Percentiles rank a stretch among this genome's conserved stretches.
Conservation (phyloP, 2,329 filamentous ascomycete genomes). For the Sclerotinia borealis region DNA sequence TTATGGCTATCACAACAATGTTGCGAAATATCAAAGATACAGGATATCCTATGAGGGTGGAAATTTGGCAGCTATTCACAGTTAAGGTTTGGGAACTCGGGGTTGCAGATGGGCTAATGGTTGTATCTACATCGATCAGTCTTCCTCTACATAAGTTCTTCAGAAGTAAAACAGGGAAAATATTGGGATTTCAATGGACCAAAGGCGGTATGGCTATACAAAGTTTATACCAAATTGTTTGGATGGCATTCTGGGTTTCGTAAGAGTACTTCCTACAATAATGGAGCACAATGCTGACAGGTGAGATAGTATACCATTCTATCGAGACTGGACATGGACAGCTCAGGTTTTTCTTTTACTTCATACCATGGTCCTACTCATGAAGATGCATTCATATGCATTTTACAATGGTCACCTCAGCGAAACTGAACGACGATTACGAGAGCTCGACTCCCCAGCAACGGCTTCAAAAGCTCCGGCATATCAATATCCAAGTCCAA, state of each 20-base stretch:
- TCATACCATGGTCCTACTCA: constrained; percentile 84
- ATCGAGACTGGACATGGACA: constrained; percentile 91
- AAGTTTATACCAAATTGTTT: constrained; percentile 70
- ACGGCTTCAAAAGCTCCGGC: constrained; percentile 62
- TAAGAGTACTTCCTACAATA: constrained; percentile 32
- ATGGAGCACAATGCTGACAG: background rate
- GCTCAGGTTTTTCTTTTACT: constrained; percentile 91
- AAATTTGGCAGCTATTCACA: constrained; percentile 84
- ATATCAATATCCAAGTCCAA: constrained; percentile 62
- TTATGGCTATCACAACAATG: constrained; percentile 95
- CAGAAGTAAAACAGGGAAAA: constrained; percentile 45
- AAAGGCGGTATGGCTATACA: constrained; percentile 75
- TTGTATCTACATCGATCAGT: constrained; percentile 63
- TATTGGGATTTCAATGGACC: constrained; percentile 61
- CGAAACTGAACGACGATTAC: constrained; percentile 76
- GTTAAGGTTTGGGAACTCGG: constrained; percentile 84
- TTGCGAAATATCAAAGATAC: constrained; percentile 91
- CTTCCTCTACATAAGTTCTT: constrained; percentile 68
- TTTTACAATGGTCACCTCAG: constrained; percentile 97
- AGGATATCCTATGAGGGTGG: constrained; percentile 74
- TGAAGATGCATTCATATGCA: constrained; percentile 99
- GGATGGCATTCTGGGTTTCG: constrained; percentile 77
- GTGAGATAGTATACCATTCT: constrained; percentile 64
- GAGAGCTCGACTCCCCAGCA: constrained; percentile 71
- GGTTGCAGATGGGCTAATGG: constrained; percentile 80